Evolutionary conservation across 139 green algal species (phyloP).

Genomic region (Marvania coccoides): DNA sequence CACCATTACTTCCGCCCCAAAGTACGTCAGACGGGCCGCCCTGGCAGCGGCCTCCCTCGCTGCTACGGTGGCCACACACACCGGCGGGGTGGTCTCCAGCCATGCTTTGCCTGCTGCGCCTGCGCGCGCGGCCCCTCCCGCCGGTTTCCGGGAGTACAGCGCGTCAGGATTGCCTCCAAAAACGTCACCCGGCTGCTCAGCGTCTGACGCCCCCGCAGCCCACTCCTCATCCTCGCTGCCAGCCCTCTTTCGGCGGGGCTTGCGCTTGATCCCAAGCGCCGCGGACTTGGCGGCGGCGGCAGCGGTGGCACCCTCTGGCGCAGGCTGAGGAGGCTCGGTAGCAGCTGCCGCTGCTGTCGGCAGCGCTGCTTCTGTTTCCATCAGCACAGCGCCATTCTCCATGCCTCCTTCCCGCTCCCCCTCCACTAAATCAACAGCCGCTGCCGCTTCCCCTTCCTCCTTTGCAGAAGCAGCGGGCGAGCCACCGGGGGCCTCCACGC

Average conservation of each 20-base stretch:
- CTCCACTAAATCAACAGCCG: neutral
- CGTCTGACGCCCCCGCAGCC: neutral
- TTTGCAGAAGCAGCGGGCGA: neutral
- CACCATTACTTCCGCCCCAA: conserved; percentile 37
- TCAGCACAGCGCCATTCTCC: neutral
- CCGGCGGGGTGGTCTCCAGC: neutral
- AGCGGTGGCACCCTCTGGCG: neutral
- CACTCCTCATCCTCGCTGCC: neutral
- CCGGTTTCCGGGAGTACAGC: neutral
- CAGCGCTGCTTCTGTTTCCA: neutral
- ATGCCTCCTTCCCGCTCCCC: neutral
- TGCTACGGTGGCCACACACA: conserved; percentile 17
- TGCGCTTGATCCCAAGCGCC: neutral
- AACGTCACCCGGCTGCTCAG: neutral
- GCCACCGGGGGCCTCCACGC: no score
- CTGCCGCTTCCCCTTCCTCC: neutral
- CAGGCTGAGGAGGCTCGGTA: neutral
- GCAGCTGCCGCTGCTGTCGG: neutral
- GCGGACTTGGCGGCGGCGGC: neutral
- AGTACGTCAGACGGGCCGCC: conserved; percentile 17
- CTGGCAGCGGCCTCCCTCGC: conserved; percentile 5
- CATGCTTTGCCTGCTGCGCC: neutral
- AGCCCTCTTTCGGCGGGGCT: neutral
- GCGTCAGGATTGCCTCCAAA: neutral
- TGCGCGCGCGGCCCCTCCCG: neutral